These are phyloP conservation scores for Trichocomaceae sp. DNA, from an alignment of 2,329 filamentous ascomycete genomes.

Conservation along the genomic window DNA sequence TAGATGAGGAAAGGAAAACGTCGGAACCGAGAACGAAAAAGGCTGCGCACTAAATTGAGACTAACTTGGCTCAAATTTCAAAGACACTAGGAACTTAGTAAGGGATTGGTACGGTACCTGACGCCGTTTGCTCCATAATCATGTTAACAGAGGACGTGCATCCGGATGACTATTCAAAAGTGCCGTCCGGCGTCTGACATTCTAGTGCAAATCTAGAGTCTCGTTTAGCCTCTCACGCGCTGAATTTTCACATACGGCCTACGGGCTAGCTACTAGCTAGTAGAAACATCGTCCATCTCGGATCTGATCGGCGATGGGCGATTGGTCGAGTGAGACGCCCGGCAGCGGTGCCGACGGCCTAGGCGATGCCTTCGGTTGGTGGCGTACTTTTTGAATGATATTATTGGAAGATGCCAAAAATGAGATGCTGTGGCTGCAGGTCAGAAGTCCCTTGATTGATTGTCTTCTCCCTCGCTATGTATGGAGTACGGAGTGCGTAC, in stretches of 20 bases:
- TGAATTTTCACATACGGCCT: not conserved
- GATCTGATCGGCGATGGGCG: not conserved
- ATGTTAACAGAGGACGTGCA: slow-evolving; percentile 7
- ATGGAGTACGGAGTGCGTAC: too few species aligned
- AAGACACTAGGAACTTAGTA: not conserved
- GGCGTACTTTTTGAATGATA: not conserved
- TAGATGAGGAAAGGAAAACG: not conserved
- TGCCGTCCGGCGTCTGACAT: slow-evolving; percentile 5
- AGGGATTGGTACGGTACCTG: slow-evolving; percentile 9
- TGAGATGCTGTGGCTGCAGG: not conserved
- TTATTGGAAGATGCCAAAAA: not conserved
- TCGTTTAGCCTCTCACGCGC: slow-evolving; percentile 6
- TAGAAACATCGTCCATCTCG: not conserved
- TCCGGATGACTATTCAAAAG: slow-evolving; percentile 10
- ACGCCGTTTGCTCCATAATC: not conserved
- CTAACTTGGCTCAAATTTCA: not conserved
- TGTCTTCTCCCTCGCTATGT: not conserved
- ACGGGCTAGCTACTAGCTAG: not conserved
- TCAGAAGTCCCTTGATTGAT: not conserved
- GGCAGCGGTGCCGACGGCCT: slow-evolving; percentile 6
- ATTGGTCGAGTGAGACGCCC: slow-evolving; percentile 7
- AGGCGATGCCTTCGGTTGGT: not conserved
- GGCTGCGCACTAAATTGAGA: not conserved
- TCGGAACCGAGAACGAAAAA: not conserved
- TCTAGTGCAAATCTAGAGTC: not conserved